Evolutionary conservation across 176 grass and related monocot genomes (phyloP).

Genomic region (Carex kokanica): DNA sequence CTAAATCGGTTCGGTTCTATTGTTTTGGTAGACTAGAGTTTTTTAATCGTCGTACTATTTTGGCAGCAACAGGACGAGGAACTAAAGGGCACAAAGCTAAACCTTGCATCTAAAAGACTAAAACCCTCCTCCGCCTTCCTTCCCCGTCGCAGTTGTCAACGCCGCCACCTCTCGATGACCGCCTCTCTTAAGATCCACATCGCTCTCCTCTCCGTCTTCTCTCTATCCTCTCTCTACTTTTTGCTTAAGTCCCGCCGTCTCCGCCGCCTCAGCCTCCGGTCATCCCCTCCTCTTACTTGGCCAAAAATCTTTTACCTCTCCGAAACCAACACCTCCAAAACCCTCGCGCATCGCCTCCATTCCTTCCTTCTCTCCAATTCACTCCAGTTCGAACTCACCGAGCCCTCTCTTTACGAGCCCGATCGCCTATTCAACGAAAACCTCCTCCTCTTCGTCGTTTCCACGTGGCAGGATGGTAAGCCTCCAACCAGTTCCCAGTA

Average conservation of each 20-base stretch:
- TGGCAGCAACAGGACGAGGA: too few species aligned
- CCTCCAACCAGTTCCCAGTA: conserved; percentile 47
- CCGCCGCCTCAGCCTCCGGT: conserved; percentile 15
- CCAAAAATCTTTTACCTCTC: conserved; percentile 67
- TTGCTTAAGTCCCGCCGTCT: conserved; percentile 64
- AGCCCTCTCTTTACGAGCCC: conserved; percentile 54
- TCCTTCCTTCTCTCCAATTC: conserved; percentile 27
- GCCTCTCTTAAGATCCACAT: conserved; percentile 41
- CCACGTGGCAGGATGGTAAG: conserved; percentile 67
- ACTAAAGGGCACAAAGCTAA: neutral
- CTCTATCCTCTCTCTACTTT: conserved; percentile 62
- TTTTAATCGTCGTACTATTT: too few species aligned
- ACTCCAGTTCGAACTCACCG: conserved; percentile 32
- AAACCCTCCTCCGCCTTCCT: neutral
- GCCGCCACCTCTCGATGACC: conserved; percentile 19
- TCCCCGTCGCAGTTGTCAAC: conserved; percentile 26
- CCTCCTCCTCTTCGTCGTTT: conserved; percentile 53
- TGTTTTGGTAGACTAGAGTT: too few species aligned
- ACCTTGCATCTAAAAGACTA: conserved; percentile 31
- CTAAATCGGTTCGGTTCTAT: too few species aligned
- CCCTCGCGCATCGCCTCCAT: conserved; percentile 52
- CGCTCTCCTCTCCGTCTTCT: conserved; percentile 60
- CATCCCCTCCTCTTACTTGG: conserved; percentile 6
- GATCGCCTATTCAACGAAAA: conserved; percentile 56
- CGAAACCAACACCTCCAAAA: conserved; percentile 58